A percentile compares a stretch with the other conserved stretches of the same genome.
phyloP scores from a whole-genome alignment of 495 filamentous ascomycete genomes.

The Cladorrhinum samala region DNA sequence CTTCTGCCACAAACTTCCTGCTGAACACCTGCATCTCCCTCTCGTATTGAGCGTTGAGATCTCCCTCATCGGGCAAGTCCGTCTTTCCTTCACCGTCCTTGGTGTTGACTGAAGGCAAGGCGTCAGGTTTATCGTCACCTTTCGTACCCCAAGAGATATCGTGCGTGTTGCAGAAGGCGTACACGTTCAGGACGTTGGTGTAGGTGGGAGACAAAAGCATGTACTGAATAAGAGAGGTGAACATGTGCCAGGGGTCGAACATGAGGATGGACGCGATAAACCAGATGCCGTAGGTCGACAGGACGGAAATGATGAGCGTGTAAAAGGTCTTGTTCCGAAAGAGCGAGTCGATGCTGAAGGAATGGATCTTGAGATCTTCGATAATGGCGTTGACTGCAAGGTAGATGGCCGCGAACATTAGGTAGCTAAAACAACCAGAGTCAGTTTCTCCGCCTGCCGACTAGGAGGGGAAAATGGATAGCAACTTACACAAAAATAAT shows the following conservation, averaged over 20 bases:
- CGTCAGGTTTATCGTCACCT: conserved; percentile 94
- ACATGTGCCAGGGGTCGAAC: conserved; percentile 99
- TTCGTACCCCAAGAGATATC: conserved; percentile 99
- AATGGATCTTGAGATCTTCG: conserved; percentile 51
- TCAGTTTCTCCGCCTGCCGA: too few species aligned
- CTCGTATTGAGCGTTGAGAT: conserved; percentile 91
- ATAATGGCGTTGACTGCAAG: conserved; percentile 87
- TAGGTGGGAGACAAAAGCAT: conserved; percentile 96
- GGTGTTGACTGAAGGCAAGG: conserved; percentile 68
- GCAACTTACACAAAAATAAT: conserved; percentile 76
- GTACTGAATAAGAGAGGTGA: conserved; percentile 94
- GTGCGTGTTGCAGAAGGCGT: conserved; percentile 99
- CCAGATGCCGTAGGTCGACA: conserved; percentile 92
- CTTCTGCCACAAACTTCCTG: conserved; percentile 59
- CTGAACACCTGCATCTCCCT: conserved; percentile 70
- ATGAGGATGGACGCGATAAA: conserved; percentile 88
- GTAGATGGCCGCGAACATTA: conserved; percentile 91
- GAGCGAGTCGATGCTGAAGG: conserved; percentile 61
- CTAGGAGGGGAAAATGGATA: too few species aligned
- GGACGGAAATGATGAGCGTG: conserved; percentile 83
- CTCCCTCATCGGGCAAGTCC: conserved; percentile 74
- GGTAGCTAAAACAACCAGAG: too few species aligned
- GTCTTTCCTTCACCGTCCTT: conserved; percentile 95
- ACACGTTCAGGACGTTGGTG: conserved; percentile 98
- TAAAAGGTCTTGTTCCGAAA: conserved; percentile 88